Base-by-base conservation (phyloP, 768 basidiomycete species). In the Boletus patriciae region DNA sequence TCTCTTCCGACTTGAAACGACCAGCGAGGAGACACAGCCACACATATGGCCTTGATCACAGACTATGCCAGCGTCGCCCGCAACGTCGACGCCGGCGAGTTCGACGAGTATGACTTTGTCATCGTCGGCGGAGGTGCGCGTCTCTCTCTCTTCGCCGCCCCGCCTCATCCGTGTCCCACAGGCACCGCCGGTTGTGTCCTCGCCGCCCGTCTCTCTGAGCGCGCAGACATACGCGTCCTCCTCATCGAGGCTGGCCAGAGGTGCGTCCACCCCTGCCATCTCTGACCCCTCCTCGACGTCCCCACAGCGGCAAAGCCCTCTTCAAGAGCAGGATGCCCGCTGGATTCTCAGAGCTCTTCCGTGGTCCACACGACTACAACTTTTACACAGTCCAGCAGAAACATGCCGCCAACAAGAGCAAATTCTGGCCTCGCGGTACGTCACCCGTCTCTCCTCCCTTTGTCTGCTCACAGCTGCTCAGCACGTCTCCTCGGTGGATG, bases 401-500 rank as follows among this genome's bases (percentile, higher is more conserved):
- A 6, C 70, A 78, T 57, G 81, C 82, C 3, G 74, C 72, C 34
- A 77, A 78, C 19, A 74, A 74, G 63, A 74, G 71, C 57, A 74
- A 77, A 37, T 85, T 75, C 53, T 89, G 85, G 83, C 88, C 88
- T 0, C 74, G 88, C 74, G 88, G 87, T 86, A 62, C 8, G 69
- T 61, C 9, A 15, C 0, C 6, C 19, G 15, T 11, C n/a, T n/a
- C n/a, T 2, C 37, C 18, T 6, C 19, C 4, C 7, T 2, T n/a
- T 11, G 45, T 29, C 33, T 36, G 2, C 57, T 68, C 37, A 63
- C n/a, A 2, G 0, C 29, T 1, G n/a, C n/a, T 4, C 50, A 88
- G 87, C 73, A 2, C 88, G 83, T 64, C 74, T 90, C 66, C 78
- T 91, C 7, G 88, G 88, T 23, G 88, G 88, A 65, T 90, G 88